Conservation (phyloP, 2,329 filamentous ascomycete species). For the Metarhizium sp. region DNA sequence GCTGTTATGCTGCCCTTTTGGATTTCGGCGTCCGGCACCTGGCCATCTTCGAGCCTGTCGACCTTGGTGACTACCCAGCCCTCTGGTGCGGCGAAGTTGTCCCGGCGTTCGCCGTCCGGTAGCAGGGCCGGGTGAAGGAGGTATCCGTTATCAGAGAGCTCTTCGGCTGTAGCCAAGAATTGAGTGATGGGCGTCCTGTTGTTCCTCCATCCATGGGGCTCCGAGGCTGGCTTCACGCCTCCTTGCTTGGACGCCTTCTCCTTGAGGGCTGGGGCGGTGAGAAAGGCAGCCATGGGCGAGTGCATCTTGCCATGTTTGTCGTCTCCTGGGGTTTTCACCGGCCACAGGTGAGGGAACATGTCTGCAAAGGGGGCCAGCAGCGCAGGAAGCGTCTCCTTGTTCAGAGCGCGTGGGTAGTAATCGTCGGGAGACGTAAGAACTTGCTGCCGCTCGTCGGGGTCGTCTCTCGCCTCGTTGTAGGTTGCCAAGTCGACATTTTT, state of each 20-base stretch:
- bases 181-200: conserved; percentile 74
- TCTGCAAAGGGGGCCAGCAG: conserved; percentile 60
- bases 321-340: conserved; percentile 78
- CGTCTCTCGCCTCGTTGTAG: conserved; percentile 28
- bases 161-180: conserved; percentile 62
- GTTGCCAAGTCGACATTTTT: conserved; percentile 39
- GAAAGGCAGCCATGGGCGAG: conserved; percentile 77
- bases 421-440: conserved; percentile 43
- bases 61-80: conserved; percentile 83
- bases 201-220: conserved; percentile 60
- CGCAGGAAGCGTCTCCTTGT: conserved; percentile 39
- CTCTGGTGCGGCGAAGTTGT: conserved; percentile 43
- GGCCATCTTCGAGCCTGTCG: conserved; percentile 53
- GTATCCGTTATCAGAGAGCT: conserved; percentile 78
- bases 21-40: conserved; percentile 59
- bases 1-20: conserved; percentile 75
- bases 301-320: conserved; percentile 71
- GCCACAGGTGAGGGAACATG: conserved; percentile 85
- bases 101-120: conserved; percentile 42
- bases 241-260: conserved; percentile 50
- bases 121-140: conserved; percentile 73
- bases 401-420: conserved; percentile 47
- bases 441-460: conserved; percentile 17
- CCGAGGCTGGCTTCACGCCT: conserved; percentile 49
- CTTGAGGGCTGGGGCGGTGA: conserved; percentile 64